Conservation (phyloP, 2,329 filamentous ascomycete genomes). For the Colletotrichum truncatum region DNA sequence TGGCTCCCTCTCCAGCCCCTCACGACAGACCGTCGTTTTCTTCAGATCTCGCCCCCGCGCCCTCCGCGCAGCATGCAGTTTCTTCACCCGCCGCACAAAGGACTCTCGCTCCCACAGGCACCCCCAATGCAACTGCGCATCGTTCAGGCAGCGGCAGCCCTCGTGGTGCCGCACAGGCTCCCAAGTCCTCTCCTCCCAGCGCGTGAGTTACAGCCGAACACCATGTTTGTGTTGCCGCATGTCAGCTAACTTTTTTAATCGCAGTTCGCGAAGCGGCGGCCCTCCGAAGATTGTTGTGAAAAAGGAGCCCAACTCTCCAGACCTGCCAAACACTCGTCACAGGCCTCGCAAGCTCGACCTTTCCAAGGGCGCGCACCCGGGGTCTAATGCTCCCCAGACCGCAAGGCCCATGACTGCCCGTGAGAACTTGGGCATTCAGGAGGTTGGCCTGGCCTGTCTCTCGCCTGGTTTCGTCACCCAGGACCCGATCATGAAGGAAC, state of each 20-base stretch:
- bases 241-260: conserved; percentile 1
- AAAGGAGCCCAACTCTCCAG: conserved; percentile 92
- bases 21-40: conserved; percentile 70
- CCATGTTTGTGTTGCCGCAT: conserved; percentile 16
- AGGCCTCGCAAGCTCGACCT: conserved; percentile 82
- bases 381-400: conserved; percentile 63
- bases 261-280: conserved; percentile 61
- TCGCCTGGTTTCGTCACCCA: conserved; percentile 97
- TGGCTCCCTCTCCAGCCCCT: conserved; percentile 74
- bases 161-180: conserved; percentile 46
- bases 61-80: conserved; percentile 37
- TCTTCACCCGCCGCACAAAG: conserved; percentile 57
- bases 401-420: conserved; percentile 82
- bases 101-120: conserved; percentile 48
- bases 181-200: conserved; percentile 67
- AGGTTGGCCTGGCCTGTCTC: conserved; percentile 92
- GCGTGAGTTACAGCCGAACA: conserved; percentile 55
- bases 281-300: conserved; percentile 90
- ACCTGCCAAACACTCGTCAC: conserved; percentile 75
- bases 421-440: conserved; percentile 84
- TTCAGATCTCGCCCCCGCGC: conserved; percentile 55
- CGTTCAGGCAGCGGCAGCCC: conserved; percentile 66
- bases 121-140: conserved; percentile 53
- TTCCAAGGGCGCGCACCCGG: conserved; percentile 67
- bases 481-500: conserved; percentile 95